A percentile compares a stretch with the other conserved stretches of the same genome.
phyloP scores from a whole-genome alignment of 495 filamentous ascomycete genomes.

The Aspergillus sclerotioniger region DNA sequence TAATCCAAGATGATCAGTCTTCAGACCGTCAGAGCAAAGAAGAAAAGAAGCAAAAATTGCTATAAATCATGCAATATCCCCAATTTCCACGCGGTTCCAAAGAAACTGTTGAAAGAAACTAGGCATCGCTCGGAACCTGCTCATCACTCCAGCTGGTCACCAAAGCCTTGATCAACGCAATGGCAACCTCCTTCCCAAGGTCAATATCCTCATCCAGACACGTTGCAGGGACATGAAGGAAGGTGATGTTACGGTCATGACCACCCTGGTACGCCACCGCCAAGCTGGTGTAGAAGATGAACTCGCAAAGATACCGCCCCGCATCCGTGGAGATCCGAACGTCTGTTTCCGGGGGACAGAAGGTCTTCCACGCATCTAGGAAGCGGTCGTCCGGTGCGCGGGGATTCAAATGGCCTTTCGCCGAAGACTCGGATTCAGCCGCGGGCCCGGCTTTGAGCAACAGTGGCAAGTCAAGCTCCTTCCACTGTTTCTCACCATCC shows the following conservation, averaged over 20 bases:
- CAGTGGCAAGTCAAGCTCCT: slow-evolving; percentile 37
- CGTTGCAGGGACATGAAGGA: slow-evolving; percentile 75
- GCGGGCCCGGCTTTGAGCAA: slow-evolving; percentile 33
- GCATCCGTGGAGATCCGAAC: slow-evolving; percentile 70
- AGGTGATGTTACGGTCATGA: slow-evolving; percentile 59
- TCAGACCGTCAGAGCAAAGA: neutral
- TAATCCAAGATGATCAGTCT: too few relatives aligned
- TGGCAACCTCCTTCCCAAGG: slow-evolving; percentile 59
- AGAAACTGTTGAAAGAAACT: neutral
- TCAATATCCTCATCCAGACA: slow-evolving; percentile 52
- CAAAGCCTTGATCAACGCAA: slow-evolving; percentile 68
- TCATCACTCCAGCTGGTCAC: slow-evolving; percentile 48
- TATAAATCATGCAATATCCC: neutral
- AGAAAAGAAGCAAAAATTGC: neutral
- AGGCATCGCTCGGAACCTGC: slow-evolving; percentile 8
- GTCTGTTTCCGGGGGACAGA: slow-evolving; percentile 44
- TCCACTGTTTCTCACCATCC: slow-evolving; percentile 49
- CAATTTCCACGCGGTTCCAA: too few relatives aligned
- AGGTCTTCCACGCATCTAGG: slow-evolving; percentile 33
- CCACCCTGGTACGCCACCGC: slow-evolving; percentile 50
- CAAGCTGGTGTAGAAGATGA: slow-evolving; percentile 78
- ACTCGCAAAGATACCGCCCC: slow-evolving; percentile 81
- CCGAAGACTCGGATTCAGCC: slow-evolving; percentile 1
- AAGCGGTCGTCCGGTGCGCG: slow-evolving; percentile 37
- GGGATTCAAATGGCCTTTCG: slow-evolving; percentile 12